A percentile compares a stretch with the other conserved stretches of the same genome.
These are phyloP conservation scores for Poa annua DNA, from an alignment of 176 grass and related monocot genomes.

Conservation along the genomic window DNA sequence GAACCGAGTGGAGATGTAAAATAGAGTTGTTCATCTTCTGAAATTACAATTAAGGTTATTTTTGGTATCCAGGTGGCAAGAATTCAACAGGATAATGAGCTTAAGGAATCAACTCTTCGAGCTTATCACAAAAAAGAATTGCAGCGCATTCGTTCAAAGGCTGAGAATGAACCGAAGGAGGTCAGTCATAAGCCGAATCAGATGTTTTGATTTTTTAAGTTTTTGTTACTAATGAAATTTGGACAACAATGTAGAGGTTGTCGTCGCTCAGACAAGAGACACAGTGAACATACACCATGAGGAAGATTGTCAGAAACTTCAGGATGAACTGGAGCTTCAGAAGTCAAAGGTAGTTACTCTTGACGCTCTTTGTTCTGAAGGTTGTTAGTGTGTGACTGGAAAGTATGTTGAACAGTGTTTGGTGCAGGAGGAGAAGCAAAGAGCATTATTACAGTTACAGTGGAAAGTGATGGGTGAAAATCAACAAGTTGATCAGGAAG, in stretches of 20 bases:
- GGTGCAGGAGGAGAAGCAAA: conserved; percentile 97
- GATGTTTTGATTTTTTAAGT: conserved; percentile 21
- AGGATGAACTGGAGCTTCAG: conserved; percentile 89
- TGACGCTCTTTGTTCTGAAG: conserved; percentile 31
- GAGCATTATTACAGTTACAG: conserved; percentile 81
- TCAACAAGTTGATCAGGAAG: conserved; percentile 96
- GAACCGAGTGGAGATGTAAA: conserved; percentile 20
- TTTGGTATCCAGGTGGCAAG: conserved; percentile 71
- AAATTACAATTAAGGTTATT: conserved; percentile 39
- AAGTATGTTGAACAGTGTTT: conserved; percentile 38
- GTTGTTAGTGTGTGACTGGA: background rate
- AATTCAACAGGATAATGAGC: conserved; percentile 75
- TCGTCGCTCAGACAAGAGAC: conserved; percentile 77
- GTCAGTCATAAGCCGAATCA: conserved; percentile 52
- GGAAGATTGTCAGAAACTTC: conserved; percentile 78
- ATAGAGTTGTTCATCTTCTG: background rate
- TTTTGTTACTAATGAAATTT: conserved; percentile 37
- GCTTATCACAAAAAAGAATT: conserved; percentile 84
- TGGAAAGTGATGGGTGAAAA: conserved; percentile 99
- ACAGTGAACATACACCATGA: conserved; percentile 70
- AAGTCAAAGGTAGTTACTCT: conserved; percentile 77
- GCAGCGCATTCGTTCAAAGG: conserved; percentile 66
- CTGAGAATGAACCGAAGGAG: conserved; percentile 93
- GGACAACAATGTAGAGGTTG: conserved; percentile 63
- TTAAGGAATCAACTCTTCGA: conserved; percentile 71